These are phyloP conservation scores for Dispira simplex DNA, from an alignment of 192 early-diverging fungal genomes.

Conservation along the genomic window DNA sequence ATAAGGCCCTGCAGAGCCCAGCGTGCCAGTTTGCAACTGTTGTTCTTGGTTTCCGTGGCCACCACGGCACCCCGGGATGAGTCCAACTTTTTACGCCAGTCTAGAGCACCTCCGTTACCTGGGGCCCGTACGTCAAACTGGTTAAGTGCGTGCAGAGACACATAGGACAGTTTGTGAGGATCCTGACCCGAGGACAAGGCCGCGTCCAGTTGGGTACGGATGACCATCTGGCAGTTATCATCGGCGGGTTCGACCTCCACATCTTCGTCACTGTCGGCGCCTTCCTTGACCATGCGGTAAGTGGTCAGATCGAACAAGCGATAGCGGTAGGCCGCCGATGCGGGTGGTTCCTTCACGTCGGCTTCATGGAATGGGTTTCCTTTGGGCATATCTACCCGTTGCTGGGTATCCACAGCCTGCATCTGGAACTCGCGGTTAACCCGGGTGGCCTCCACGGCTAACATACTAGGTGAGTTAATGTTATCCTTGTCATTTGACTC, in stretches of 20 bases:
- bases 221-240: constrained; percentile 38
- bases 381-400: constrained; percentile 37
- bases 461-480: constrained; percentile 72
- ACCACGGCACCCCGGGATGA: constrained; percentile 90
- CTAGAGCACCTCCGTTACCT: constrained; percentile 72
- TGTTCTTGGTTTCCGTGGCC: constrained; percentile 96
- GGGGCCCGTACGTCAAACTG: constrained; percentile 82
- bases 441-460: constrained; percentile 77
- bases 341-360: constrained; percentile 33
- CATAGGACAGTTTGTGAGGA: constrained; percentile 18
- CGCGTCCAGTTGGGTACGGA: constrained; percentile 85
- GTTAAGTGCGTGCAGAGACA: constrained; percentile 73
- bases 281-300: constrained; percentile 31
- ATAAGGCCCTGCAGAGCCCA: constrained; percentile 90
- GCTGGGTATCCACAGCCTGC: constrained; percentile 49
- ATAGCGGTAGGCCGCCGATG: constrained; percentile 72
- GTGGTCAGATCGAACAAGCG: constrained; percentile 46
- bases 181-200: constrained; percentile 38
- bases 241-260: constrained; percentile 34
- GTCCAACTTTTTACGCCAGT: constrained; percentile 92
- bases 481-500: constrained; percentile 76
- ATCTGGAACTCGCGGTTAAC: constrained; percentile 73
- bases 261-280: constrained; percentile 15
- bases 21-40: constrained; percentile 82
- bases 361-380: constrained; percentile 58